Evolutionary conservation across 2,329 filamentous ascomycete species (phyloP).

Genomic region (Botrytis paeoniae): DNA sequence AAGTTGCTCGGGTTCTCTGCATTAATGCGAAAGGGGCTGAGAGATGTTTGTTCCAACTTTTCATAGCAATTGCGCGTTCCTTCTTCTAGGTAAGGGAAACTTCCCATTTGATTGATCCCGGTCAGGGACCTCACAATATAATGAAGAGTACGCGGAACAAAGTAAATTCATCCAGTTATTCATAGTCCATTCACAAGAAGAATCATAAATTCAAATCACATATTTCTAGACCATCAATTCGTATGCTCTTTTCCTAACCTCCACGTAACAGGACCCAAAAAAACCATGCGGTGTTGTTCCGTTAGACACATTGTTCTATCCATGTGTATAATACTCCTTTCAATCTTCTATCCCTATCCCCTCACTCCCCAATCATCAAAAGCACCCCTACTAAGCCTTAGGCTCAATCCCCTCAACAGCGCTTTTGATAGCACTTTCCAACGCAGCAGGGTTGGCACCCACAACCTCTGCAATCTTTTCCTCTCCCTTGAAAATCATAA

Average conservation of each 20-base stretch:
- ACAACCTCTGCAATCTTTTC: constrained; percentile 70
- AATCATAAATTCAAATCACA: neutral
- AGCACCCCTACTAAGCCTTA: neutral
- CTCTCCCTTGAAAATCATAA: constrained; percentile 78
- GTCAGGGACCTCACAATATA: neutral
- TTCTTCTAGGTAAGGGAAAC: neutral
- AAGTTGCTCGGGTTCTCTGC: neutral
- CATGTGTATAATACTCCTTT: neutral
- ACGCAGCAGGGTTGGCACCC: constrained; percentile 73
- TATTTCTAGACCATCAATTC: neutral
- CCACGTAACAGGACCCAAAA: neutral
- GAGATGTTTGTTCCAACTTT: neutral
- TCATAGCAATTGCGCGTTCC: neutral
- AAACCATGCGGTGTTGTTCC: neutral
- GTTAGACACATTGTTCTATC: neutral
- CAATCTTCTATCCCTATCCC: neutral
- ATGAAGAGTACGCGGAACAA: accelerated
- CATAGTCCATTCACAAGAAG: neutral
- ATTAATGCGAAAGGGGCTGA: neutral
- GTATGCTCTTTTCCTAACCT: neutral
- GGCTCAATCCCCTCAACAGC: neutral
- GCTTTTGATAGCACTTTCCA: constrained; percentile 45
- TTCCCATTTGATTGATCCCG: neutral
- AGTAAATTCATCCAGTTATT: neutral
- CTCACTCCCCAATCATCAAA: neutral